A percentile compares a stretch with the other conserved stretches of the same genome.
Evolutionary conservation across 2,329 filamentous ascomycete species (phyloP).

Genomic region (Aspergillus sp.): DNA sequence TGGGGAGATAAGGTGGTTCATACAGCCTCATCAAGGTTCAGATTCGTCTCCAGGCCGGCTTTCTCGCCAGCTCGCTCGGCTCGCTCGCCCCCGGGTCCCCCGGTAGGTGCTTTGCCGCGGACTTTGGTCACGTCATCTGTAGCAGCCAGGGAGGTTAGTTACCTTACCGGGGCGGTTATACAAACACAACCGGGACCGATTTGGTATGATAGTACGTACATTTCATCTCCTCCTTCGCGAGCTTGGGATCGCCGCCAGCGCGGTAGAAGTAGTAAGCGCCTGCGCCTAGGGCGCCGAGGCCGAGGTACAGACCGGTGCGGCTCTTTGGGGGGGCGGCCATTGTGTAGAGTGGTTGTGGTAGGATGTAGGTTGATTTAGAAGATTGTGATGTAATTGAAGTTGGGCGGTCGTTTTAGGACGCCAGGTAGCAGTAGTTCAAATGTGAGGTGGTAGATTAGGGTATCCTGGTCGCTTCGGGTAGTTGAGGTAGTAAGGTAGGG

Average conservation of each 20-base stretch:
- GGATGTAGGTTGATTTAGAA: neutral
- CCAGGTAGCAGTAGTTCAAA: neutral
- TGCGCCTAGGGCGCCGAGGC: slow-evolving; percentile 64
- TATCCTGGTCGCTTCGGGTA: no score
- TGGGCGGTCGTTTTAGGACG: neutral
- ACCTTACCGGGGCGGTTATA: neutral
- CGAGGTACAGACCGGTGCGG: slow-evolving; percentile 38
- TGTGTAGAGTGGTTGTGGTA: neutral
- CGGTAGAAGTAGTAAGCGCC: slow-evolving; percentile 89
- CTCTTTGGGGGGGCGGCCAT: slow-evolving; percentile 23
- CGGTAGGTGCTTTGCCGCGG: slow-evolving; percentile 62
- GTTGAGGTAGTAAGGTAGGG: neutral
- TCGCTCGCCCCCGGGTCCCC: slow-evolving; percentile 49
- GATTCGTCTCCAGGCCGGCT: slow-evolving; percentile 60
- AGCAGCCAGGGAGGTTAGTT: neutral
- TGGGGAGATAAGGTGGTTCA: slow-evolving; percentile 32
- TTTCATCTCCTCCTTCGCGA: slow-evolving; percentile 83
- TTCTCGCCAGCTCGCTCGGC: slow-evolving; percentile 65
- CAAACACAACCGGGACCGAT: neutral
- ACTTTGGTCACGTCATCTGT: slow-evolving; percentile 76
- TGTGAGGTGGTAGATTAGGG: neutral
- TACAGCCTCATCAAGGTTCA: slow-evolving; percentile 70
- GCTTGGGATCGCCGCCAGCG: slow-evolving; percentile 76
- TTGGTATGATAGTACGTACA: slow-evolving; percentile 54
- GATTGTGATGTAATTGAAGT: neutral